A percentile compares a stretch with the other conserved stretches of the same genome.
Evolutionary conservation across 106 monocot species (phyloP).

Genomic region (Platanthera guangdongensis): DNA sequence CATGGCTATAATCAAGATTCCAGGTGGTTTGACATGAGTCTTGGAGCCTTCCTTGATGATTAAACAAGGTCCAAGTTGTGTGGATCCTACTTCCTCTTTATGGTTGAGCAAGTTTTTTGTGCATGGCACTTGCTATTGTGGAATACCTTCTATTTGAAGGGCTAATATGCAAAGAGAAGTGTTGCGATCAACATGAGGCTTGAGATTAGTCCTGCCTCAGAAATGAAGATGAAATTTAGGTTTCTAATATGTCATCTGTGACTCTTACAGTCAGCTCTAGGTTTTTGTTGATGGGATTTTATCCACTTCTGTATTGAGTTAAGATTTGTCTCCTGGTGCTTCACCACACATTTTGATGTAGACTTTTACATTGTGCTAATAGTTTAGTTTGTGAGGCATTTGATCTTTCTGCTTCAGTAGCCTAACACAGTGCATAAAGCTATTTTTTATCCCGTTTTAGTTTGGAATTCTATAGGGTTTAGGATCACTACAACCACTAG

Average conservation of each 20-base stretch:
- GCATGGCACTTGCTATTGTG: not conserved
- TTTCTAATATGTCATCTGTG: not conserved
- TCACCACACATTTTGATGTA: not conserved
- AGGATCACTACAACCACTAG: not conserved
- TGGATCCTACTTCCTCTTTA: not conserved
- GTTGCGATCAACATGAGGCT: not conserved
- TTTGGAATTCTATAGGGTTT: not conserved
- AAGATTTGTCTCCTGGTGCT: not conserved
- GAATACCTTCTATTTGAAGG: not conserved
- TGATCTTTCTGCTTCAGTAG: not conserved
- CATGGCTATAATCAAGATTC: not conserved
- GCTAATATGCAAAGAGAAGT: not conserved
- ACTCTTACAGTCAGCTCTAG: not conserved
- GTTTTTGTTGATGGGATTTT: not conserved
- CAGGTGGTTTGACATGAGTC: not conserved
- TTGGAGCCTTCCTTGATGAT: not conserved
- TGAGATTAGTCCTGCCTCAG: not conserved
- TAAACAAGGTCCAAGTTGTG: not conserved
- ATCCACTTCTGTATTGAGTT: not conserved
- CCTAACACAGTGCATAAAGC: not conserved
- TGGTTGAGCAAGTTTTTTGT: not conserved
- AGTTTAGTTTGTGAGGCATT: not conserved
- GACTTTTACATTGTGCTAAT: not conserved
- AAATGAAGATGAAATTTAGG: not conserved
- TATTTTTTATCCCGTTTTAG: not conserved